These are phyloP conservation scores for Plantago coronopus DNA, from an alignment of 305 asterid genomes.

Conservation along the genomic window DNA sequence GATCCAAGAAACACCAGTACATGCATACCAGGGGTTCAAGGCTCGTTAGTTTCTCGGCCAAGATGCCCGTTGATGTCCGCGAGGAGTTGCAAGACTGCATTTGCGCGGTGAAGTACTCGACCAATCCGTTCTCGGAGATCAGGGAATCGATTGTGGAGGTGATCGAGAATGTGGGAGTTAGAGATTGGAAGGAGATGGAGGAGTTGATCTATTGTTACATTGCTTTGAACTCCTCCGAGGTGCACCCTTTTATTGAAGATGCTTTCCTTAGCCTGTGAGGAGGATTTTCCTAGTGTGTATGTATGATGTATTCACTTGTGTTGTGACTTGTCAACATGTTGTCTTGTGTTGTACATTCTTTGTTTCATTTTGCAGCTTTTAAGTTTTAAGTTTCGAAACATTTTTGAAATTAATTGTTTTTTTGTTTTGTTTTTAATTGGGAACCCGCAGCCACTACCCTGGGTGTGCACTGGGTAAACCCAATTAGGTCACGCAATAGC, in stretches of 20 bases:
- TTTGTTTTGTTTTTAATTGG: too few species aligned
- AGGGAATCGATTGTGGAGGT: constrained; percentile 48
- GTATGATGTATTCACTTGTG: too few species aligned
- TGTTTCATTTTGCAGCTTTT: too few species aligned
- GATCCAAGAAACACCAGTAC: neutral
- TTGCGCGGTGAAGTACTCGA: constrained; percentile 58
- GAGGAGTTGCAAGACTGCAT: constrained; percentile 40
- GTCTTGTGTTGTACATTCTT: too few species aligned
- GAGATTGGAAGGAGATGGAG: constrained; percentile 60
- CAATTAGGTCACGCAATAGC: too few species aligned
- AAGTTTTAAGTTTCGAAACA: too few species aligned
- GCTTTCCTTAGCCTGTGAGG: constrained; percentile 56
- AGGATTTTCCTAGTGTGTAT: too few species aligned
- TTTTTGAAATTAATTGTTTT: too few species aligned
- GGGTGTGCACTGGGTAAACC: too few species aligned
- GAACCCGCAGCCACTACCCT: too few species aligned
- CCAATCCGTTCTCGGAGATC: constrained; percentile 50
- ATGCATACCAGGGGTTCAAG: constrained; percentile 25
- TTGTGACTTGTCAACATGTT: too few species aligned
- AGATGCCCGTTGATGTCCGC: constrained; percentile 44
- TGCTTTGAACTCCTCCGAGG: constrained; percentile 47
- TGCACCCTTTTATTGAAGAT: constrained; percentile 37
- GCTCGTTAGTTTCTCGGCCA: constrained; percentile 53
- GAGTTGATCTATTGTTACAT: constrained; percentile 57
- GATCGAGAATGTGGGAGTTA: constrained; percentile 41